Base-by-base conservation (phyloP, 495 filamentous ascomycete species). In the Penicillium cosmopolitanum region DNA sequence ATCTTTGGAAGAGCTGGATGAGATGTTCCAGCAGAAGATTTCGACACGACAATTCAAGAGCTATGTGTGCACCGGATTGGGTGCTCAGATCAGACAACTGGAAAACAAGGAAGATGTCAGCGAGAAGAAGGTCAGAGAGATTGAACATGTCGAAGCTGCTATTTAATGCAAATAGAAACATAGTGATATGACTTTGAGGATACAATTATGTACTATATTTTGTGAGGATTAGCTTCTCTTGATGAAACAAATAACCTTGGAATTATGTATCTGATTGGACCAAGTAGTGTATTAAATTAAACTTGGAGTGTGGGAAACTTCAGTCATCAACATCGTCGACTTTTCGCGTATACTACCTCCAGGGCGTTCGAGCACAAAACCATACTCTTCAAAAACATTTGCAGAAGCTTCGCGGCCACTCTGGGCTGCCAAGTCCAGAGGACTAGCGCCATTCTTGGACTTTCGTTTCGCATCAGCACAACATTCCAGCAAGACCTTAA, bases 1-100 rank as follows among this genome's bases (percentile, higher is more conserved):
- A 36, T 54, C 44, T 7, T 36, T 59, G 33, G 63, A 64, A 38
- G 63, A 67, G 40, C 60, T 64, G 50, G 51, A 67, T 52, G 56
- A 59, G 51, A 52, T 62, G 58, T 62, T 62, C 42, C 52, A 57
- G 25, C 44, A 50, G 42, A 46, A 28, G 33, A 31, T 63, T 54
- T 51, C 54, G 10, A 44, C 36, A 21, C 8, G 43, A 23, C 52
- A 57, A 40, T 62, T 61, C 38, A 56, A 52, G 47, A 43, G 21
- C 40, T 28, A 58, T 34, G 13, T 44, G 5, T 44, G 36, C n/a
- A 52, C 35, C 46, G 56, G 56, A 19, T 11, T 44, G 35, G 47
- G 61, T 6, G 43, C 60, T 55, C 38, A 66, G 35, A 58, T 58
- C 13, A 40, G 28, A 40, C 47, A 58, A 33, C 11, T 58, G 47